These are phyloP conservation scores for Blastocystis sp. DNA, from an alignment of 352 stramenopile genomes.

Conservation along the genomic window DNA sequence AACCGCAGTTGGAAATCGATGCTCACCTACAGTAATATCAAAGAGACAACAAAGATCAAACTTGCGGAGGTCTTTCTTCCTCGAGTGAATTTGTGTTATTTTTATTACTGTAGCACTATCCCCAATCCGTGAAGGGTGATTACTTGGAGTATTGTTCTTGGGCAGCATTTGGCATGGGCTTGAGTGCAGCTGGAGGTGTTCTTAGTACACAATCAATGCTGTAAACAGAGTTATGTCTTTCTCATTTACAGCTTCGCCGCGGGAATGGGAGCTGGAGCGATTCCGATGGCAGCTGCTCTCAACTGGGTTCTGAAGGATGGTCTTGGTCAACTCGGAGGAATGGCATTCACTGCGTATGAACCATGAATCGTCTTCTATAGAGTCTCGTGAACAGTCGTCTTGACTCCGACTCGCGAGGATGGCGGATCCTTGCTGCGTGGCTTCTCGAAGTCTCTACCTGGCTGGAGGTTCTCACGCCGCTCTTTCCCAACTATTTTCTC, in stretches of 20 bases:
- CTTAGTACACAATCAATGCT: constrained; percentile 32
- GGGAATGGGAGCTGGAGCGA: constrained; percentile 56
- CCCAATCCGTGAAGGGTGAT: not conserved
- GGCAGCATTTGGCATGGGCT: not conserved
- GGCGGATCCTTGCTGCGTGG: constrained; percentile 76
- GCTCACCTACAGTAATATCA: not conserved
- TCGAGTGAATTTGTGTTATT: not conserved
- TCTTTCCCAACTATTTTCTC: constrained; percentile 73
- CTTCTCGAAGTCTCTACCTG: constrained; percentile 76
- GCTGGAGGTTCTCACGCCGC: constrained; percentile 77
- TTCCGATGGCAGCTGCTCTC: constrained; percentile 75
- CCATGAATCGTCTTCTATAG: not conserved
- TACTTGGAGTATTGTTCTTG: constrained; percentile 9
- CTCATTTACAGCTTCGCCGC: not conserved
- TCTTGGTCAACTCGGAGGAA: constrained; percentile 81
- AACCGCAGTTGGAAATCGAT: not conserved
- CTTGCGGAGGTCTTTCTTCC: constrained; percentile 11
- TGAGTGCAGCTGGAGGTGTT: not conserved
- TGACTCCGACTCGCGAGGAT: constrained; percentile 61
- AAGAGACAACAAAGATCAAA: constrained; percentile 3
- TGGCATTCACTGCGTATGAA: constrained; percentile 70
- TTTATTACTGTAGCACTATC: not conserved
- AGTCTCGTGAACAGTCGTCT: constrained; percentile 51
- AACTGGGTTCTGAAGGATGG: constrained; percentile 93
- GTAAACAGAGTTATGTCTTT: not conserved